These are phyloP conservation scores for Clavaria fumosa DNA, from an alignment of 768 basidiomycete species.

Conservation along the genomic window DNA sequence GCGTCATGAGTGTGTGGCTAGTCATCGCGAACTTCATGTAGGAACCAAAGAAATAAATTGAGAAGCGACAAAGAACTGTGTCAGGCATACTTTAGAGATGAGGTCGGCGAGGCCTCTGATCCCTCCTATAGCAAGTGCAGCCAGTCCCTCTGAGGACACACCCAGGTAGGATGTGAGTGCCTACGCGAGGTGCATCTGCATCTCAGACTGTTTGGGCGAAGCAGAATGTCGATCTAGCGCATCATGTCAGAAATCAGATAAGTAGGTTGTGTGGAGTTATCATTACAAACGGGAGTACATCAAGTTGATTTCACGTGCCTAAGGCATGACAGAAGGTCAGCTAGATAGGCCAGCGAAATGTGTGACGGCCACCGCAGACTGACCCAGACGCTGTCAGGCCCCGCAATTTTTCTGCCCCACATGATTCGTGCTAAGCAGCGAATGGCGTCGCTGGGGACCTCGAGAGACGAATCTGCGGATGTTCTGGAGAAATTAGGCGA, in stretches of 20 bases:
- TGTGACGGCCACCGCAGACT: constrained; percentile 11
- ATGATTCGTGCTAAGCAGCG: constrained; percentile 65
- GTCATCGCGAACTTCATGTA: too few species aligned
- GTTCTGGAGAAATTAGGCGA: too few species aligned
- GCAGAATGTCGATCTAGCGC: constrained; percentile 30
- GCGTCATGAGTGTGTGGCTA: constrained; percentile 81
- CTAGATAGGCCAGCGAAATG: too few species aligned
- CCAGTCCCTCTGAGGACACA: constrained; percentile 43
- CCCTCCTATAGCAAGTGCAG: constrained; percentile 38
- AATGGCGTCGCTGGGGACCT: constrained; percentile 63
- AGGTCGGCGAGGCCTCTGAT: constrained; percentile 51
- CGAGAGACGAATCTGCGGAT: constrained; percentile 31
- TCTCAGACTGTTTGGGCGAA: constrained; percentile 35
- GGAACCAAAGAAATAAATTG: too few species aligned
- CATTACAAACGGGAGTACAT: constrained; percentile 55
- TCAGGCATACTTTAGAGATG: too few species aligned
- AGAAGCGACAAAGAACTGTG: too few species aligned
- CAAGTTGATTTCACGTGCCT: constrained; percentile 49
- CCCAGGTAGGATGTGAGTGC: constrained; percentile 58
- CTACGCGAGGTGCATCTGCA: constrained; percentile 58
- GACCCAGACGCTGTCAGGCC: constrained; percentile 43
- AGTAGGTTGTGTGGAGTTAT: not conserved
- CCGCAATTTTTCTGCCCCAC: constrained; percentile 45
- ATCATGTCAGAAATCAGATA: constrained; percentile 31
- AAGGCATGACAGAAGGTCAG: not conserved